Conservation (phyloP, 257 asterid genomes). For the Solanum pinnatisectum region DNA sequence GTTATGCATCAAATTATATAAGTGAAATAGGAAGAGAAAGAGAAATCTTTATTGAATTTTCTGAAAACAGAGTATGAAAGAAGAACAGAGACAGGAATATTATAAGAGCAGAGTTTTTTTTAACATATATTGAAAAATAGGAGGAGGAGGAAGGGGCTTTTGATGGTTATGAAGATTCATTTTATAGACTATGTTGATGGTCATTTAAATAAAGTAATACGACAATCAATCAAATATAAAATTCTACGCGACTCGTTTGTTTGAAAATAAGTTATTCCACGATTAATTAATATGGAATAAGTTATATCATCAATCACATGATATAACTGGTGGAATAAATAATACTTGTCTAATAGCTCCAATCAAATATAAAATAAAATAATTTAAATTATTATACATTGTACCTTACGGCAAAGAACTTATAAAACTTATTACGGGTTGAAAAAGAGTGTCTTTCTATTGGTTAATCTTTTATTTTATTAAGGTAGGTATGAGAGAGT, state of each 20-base stretch:
- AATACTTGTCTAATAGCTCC: too few relatives aligned
- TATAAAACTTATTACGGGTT: background rate
- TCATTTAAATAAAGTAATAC: background rate
- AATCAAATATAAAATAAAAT: too few relatives aligned
- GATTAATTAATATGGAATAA: too few relatives aligned
- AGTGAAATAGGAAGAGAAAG: background rate
- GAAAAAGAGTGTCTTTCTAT: background rate
- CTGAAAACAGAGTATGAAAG: background rate
- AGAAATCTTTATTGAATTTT: background rate
- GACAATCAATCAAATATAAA: background rate
- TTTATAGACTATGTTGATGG: background rate
- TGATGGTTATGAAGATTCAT: background rate
- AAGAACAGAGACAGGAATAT: background rate
- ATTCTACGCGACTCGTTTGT: too few relatives aligned
- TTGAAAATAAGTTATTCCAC: fast-evolving
- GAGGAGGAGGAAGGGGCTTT: background rate
- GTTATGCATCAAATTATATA: background rate
- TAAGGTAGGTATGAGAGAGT: background rate
- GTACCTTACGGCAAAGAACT: too few relatives aligned
- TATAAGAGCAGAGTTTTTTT: background rate
- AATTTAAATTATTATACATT: too few relatives aligned
- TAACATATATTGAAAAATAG: background rate
- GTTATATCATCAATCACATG: too few relatives aligned
- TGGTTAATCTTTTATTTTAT: background rate
- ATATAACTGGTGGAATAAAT: too few relatives aligned